Base-by-base conservation (phyloP, 2,329 filamentous ascomycete genomes). In the Epichloe scottii region DNA sequence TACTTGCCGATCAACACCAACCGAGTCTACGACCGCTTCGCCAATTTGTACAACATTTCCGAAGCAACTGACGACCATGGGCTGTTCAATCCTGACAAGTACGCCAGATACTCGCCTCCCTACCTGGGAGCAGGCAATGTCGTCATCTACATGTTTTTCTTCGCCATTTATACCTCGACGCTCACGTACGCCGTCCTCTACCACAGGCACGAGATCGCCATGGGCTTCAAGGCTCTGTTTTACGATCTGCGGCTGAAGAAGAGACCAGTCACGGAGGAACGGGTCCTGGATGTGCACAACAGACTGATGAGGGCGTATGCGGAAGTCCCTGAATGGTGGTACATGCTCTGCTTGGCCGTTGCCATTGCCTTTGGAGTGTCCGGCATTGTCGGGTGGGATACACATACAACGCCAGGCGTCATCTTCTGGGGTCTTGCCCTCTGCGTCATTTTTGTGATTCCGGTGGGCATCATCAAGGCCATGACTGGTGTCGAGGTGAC, bases 261-360 rank as follows among this genome's bases (percentile, higher is more conserved):
- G 49, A 58, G 61, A 47, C 56, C 60, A 2, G 52, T 53, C 15
- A 63, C 69, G 41, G 59, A 66, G 23, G 59, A 66, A 17, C 67
- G 68, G 35, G 59, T 66, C 38, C 61, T 71, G 6, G 73, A 76
- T 47, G 68, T 76, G 3, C 74, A 76, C 58, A 74, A 69, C 52
- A 67, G 71, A 8, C 63, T 76, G 33, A 76, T 76, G 72, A 64
- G 66, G 53, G 59, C 59, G 0, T 76, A 76, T 56, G 59, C 64
- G 6, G 67, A 77, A 53, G 73, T 74, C 0, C 75, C 76, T 0
- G 74, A 77, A 51, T 78, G 75, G 75, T 78, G 76, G 76, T 79
- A 76, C 53, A 55, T 71, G 30, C 49, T 67, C 5, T 65, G 68
- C 39, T 64, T 77, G 1, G 60, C 68, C 19, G 51, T 68, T 1